Conservation (phyloP, 2,329 filamentous ascomycete species). For the Dendryphion nanum region DNA sequence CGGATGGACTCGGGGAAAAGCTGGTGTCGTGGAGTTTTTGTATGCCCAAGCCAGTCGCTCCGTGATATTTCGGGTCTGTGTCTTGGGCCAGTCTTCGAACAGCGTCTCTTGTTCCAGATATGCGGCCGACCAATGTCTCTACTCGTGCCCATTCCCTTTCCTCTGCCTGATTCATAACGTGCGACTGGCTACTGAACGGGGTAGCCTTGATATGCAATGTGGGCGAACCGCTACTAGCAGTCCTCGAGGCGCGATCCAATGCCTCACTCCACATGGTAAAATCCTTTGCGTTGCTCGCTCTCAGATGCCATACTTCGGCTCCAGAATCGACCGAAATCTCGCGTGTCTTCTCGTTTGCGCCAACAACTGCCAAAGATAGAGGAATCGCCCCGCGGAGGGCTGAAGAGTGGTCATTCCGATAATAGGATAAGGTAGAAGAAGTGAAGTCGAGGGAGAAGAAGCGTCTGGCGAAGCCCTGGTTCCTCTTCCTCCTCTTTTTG, state of each 20-base stretch:
- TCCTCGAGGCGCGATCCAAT: conserved; percentile 75
- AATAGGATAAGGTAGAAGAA: conserved; percentile 93
- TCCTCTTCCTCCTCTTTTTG: conserved; percentile 89
- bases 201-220: conserved; percentile 27
- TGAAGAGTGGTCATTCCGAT: conserved; percentile 89
- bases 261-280: conserved; percentile 86
- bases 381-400: conserved; percentile 90
- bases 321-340: conserved; percentile 97
- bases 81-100: conserved; percentile 83
- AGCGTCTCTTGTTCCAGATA: conserved; percentile 85
- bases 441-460: conserved; percentile 97
- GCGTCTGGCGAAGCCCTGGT: conserved; percentile 86
- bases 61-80: conserved; percentile 64
- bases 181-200: conserved; percentile 14
- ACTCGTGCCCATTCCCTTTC: conserved; percentile 85
- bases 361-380: conserved; percentile 84
- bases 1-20: conserved; percentile 40
- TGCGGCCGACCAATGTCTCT: conserved; percentile 78
- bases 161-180: conserved; percentile 51
- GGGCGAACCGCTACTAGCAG: conserved; percentile 30
- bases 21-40: conserved; percentile 24
- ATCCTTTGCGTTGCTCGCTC: conserved; percentile 76
- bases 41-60: conserved; percentile 36
- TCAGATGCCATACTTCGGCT: conserved; percentile 94
- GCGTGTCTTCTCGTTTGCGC: conserved; percentile 80